These are phyloP conservation scores for Myxozyma neglecta DNA, from an alignment of 805 yeast species.

Conservation along the genomic window DNA sequence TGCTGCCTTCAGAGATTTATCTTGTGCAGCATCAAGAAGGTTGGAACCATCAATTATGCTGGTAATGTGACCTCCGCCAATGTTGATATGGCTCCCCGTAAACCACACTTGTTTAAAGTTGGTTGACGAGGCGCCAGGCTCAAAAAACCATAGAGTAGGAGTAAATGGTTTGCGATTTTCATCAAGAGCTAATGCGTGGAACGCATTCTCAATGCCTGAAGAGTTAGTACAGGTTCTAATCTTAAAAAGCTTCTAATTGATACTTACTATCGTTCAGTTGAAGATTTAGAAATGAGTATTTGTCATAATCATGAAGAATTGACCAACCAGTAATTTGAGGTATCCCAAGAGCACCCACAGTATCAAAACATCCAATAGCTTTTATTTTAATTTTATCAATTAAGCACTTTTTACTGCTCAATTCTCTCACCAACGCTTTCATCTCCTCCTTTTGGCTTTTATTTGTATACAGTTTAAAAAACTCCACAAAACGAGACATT, in stretches of 20 bases:
- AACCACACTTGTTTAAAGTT: slow-evolving; percentile 28
- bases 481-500: slow-evolving; percentile 21
- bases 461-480: slow-evolving; percentile 8
- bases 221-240: background rate
- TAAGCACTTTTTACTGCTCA: background rate
- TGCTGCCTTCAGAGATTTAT: background rate
- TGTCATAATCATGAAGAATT: background rate
- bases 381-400: background rate
- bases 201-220: slow-evolving; percentile 24
- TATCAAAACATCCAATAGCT: slow-evolving; percentile 29
- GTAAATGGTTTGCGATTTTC: slow-evolving; percentile 17
- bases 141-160: slow-evolving; percentile 26
- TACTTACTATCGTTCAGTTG: slow-evolving; percentile 6
- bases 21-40: background rate
- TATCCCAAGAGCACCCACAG: slow-evolving; percentile 29
- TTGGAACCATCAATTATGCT: slow-evolving; percentile 1
- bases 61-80: slow-evolving; percentile 25
- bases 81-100: slow-evolving; percentile 19
- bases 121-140: background rate
- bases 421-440: background rate
- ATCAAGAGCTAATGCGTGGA: slow-evolving; percentile 27
- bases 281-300: slow-evolving; percentile 13
- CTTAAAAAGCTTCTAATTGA: too few species aligned
- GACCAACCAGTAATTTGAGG: slow-evolving; percentile 4
- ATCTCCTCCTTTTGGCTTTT: background rate